A percentile compares a stretch with the other conserved stretches of the same genome.
Conservation (phyloP, 495 filamentous ascomycete species). For the Penicillium egyptiacum region DNA sequence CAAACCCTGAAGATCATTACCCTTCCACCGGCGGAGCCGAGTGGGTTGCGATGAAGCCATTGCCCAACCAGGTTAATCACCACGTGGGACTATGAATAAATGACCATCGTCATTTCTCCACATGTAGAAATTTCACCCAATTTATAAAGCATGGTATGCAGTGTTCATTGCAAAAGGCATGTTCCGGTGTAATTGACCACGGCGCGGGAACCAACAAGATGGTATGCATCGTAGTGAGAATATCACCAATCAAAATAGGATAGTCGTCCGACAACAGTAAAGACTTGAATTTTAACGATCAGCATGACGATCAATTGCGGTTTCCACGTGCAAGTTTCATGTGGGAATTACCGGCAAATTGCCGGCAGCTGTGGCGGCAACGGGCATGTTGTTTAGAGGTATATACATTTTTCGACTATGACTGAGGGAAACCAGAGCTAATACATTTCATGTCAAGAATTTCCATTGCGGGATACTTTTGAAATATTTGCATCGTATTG, state of each 20-base stretch:
- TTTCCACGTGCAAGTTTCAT: neutral
- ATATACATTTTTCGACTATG: too few species aligned
- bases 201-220: neutral
- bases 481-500: too few species aligned
- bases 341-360: too few species aligned
- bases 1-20: slow-evolving; percentile 24
- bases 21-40: slow-evolving; percentile 1
- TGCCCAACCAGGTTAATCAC: slow-evolving; percentile 12
- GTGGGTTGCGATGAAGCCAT: slow-evolving; percentile 6
- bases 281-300: neutral
- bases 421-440: too few species aligned
- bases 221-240: neutral
- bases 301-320: neutral
- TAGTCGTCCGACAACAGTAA: neutral
- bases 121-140: neutral
- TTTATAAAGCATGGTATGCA: neutral
- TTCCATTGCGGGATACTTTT: too few species aligned
- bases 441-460: too few species aligned
- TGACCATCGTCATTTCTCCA: neutral
- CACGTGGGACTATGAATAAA: neutral
- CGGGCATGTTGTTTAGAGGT: too few species aligned
- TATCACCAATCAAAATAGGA: neutral
- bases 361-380: neutral
- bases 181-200: neutral
- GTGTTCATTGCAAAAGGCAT: neutral